Evolutionary conservation across 1,139 yeast species (phyloP), one percentile per base, ranked within the genome.

Genomic region (Candida sp.): DNA sequence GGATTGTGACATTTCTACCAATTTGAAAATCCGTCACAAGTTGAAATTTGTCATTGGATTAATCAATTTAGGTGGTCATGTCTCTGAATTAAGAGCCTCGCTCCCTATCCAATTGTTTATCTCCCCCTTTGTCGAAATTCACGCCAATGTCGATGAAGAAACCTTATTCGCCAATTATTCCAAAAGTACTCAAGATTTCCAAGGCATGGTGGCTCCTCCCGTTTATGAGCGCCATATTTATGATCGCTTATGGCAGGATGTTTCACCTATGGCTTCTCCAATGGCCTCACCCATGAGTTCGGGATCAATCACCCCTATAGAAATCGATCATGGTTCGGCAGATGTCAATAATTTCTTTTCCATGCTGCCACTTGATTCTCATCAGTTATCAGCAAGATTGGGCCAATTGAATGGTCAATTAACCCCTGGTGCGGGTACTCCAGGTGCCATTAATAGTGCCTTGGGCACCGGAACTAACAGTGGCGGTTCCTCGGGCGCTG

Each of bases 201-300:
- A 70, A 8, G 79, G 77, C 0, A 64, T 80, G 36, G 73, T 82
- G 63, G 96, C 97, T 0, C 98, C 98, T 3, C 99, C 99, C 25
- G 76, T 86, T 49, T 93, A 93, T 58, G 90, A 84, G 49, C 82
- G 77, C 48, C 96, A 89, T 60, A 80, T 90, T 33, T 90, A 87
- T 62, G 99, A 93, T 63, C 69, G 90, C 45, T 66, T 93, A 34
- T 91, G 91, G 91, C 73, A 78, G 33, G 96, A 86, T 45, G 71
- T 82, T 4, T 75, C 84, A 2, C 78, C 83, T 0, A 53, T 70
- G 6, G 84, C 81, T 30, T 73, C 86, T 1, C 87, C 89, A 2
- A 47, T 65, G 2, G 61, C 64, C 5, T 37, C 39, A 3, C 33
- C 33, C 19, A 30, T 30, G 11, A 12, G 33, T 9, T 77, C 84